Evolutionary conservation across 176 grass and related monocot genomes (phyloP), one percentile per base, ranked within the genome.

Genomic region (Eremochloa ophiuroides): DNA sequence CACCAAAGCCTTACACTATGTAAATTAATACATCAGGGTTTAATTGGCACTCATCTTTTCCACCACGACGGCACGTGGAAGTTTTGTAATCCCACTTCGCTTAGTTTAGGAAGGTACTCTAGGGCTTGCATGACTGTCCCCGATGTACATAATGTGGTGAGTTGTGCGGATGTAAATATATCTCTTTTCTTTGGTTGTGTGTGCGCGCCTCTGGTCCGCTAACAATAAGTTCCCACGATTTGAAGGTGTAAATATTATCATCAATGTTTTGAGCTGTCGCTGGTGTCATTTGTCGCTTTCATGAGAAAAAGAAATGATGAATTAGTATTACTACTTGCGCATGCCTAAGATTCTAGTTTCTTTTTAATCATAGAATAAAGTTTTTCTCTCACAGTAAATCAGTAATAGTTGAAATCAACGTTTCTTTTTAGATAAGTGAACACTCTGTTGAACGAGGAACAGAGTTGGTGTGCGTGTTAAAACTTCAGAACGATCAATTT

Each of bases 61-160:
- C 77, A 73, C 70, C 25, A 16, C 11, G 20, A 5, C 22, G 47
- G 63, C 29, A 11, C 31, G 58, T 62, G 73, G 78, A 86, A 86
- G 29, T 89, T 89, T 86, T 89, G 83, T 40, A 40, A 59, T 51
- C 72, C 22, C 78, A 8, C 30, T 5, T 44, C 9, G 28, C 34
- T 6, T 81, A 81, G 65, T 67, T 28, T 79, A 66, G 66, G 37
- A 74, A 34, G 7, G 62, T 79, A 69, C n/a, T 31, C 31, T 42
- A 73, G 27, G 50, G 60, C 79, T 4, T 48, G 26, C 29, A 16
- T 33, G 11, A 18, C 31, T 31, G 44, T 38, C 46, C 10, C 77
- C 29, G 30, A 11, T 66, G 82, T 89, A 85, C 16, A 89, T 76
- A 77, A 67, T 79, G 74, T 81, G 33, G 53, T 63, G 71, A 70